Base-by-base conservation (phyloP, 805 yeast species). In the Saccharomycopsis selenospora region DNA sequence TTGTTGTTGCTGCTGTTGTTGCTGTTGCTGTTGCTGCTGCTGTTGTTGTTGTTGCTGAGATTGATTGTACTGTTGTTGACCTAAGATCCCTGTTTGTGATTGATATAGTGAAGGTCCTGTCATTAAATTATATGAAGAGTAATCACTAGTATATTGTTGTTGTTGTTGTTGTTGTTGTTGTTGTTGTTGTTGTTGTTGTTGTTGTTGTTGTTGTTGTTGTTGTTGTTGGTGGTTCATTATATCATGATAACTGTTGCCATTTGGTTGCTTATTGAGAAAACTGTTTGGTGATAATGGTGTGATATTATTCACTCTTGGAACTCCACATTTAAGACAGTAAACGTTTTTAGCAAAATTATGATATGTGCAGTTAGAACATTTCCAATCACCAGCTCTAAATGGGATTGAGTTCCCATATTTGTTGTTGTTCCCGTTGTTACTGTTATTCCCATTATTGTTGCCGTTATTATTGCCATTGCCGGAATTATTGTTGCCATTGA, bases 351-450 rank as follows among this genome's bases (percentile, higher is more conserved):
- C 96, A 71, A 89, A 89, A 64, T 89, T 89, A 65, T 89, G 96
- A 64, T 90, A 90, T 28, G 80, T 73, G 63, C 96, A 90, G 54
- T 76, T 79, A 24, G 77, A 71, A 69, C 96, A 90, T 64, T 88
- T 89, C 96, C 96, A 90, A 66, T 89, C 97, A 46, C 96, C 96
- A 2, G 96, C 96, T 58, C 97, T 76, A 66, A 90, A 90, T 26
- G 96, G 96, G n/a, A 90, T 95, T 40, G 45, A 53, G 48, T 52
- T 56, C 44, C 51, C 53, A 14, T 47, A 55, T 28, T 40, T 26
- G n/a, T 44, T 27, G 22, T 46, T 49, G 18, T 17, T 55, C 17
- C 47, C 53, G 25, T 30, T 40, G 26, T 29, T 29, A 14, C 24
- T 27, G 25, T 49, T 49, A 28, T 43, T 49, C 2, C 23, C 38